Conservation (phyloP, 2,329 filamentous ascomycete species). For the Beauveria australis region DNA sequence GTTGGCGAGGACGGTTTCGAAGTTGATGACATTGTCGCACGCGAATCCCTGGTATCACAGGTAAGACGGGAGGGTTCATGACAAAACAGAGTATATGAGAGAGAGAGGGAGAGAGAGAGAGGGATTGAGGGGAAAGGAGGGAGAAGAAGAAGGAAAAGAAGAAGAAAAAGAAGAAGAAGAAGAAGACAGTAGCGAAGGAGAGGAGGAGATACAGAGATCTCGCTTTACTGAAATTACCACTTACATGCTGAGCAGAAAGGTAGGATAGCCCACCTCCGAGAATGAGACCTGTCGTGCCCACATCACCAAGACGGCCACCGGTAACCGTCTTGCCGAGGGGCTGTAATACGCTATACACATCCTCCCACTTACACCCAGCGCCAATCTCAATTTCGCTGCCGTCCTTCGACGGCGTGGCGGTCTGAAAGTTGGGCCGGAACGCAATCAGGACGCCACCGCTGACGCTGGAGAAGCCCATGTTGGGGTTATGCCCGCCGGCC, state of each 20-base stretch:
- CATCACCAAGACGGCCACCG: constrained; percentile 22
- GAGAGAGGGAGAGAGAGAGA: neutral
- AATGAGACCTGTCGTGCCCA: constrained; percentile 21
- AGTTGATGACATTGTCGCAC: constrained; percentile 31
- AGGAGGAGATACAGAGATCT: neutral
- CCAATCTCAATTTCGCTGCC: constrained; percentile 28
- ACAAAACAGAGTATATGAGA: neutral
- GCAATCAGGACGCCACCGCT: constrained; percentile 29
- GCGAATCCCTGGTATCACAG: constrained; percentile 23
- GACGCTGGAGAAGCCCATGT: constrained; percentile 25
- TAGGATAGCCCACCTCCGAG: constrained; percentile 23
- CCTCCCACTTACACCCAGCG: constrained; percentile 31
- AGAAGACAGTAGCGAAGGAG: neutral
- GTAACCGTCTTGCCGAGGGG: constrained; percentile 25
- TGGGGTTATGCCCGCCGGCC: constrained; percentile 31
- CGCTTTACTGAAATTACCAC: neutral
- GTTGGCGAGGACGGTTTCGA: constrained; percentile 34
- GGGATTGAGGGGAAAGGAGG: neutral
- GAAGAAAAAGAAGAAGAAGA: no score
- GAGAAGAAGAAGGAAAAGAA: neutral
- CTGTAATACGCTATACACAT: constrained; percentile 27
- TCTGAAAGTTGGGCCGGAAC: constrained; percentile 22
- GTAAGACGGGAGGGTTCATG: neutral
- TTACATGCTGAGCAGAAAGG: constrained; percentile 21
- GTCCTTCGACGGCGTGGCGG: constrained; percentile 1